Evolutionary conservation across 2,329 filamentous ascomycete species (phyloP).

Genomic region (Coniochaeta sp.): DNA sequence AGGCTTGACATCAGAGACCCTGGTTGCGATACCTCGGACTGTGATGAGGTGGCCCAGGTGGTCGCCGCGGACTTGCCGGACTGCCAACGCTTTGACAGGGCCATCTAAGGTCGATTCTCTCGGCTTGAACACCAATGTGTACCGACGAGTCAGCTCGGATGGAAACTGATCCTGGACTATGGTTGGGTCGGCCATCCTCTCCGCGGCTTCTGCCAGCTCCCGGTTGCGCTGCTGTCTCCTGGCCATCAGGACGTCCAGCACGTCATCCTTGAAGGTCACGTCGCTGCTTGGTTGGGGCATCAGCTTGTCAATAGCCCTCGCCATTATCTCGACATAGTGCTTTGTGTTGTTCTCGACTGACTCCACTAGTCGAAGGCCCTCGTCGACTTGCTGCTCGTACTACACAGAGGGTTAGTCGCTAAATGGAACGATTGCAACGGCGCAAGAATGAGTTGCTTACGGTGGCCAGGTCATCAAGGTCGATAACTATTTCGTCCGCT

Average conservation of each 20-base stretch:
- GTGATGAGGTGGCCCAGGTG: constrained; percentile 92
- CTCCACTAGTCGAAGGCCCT: constrained; percentile 65
- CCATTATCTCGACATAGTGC: constrained; percentile 90
- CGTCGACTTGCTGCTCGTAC: constrained; percentile 68
- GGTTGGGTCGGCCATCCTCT: constrained; percentile 56
- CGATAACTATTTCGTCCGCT: constrained; percentile 70
- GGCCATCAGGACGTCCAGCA: constrained; percentile 92
- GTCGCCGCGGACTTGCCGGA: constrained; percentile 86
- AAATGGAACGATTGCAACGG: background rate
- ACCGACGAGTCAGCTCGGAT: constrained; percentile 82
- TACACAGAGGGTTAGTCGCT: constrained; percentile 22
- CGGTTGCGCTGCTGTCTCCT: constrained; percentile 83
- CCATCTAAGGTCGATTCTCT: constrained; percentile 64
- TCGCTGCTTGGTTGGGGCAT: constrained; percentile 75
- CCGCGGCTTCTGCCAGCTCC: constrained; percentile 59
- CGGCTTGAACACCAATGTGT: constrained; percentile 95
- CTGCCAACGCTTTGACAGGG: constrained; percentile 63
- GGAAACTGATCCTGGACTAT: constrained; percentile 75
- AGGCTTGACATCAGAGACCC: constrained; percentile 96
- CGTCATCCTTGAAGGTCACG: constrained; percentile 91
- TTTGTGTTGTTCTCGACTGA: constrained; percentile 88
- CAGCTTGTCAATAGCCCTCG: constrained; percentile 77
- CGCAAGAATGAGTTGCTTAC: constrained; percentile 37
- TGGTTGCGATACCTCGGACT: constrained; percentile 84
- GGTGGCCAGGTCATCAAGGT: constrained; percentile 76